Base-by-base conservation (phyloP, 116 monocot genomes). In the Trichopus zeylanicus region DNA sequence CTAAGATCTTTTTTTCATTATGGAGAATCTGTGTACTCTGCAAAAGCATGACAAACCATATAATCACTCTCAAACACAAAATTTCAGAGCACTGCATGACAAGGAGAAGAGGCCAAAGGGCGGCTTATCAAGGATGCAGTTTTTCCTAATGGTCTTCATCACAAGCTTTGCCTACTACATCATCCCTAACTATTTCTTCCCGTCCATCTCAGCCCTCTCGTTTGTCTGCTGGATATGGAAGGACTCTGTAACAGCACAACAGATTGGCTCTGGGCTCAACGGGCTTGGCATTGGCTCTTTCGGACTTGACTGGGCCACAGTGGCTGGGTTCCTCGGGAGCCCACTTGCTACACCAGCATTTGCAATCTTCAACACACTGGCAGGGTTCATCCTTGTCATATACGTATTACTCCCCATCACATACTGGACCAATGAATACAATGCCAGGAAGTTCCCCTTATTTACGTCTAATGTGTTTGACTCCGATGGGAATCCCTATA, bases 21-120 rank as follows among this genome's bases (percentile, higher is more conserved):
- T n/a, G n/a, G n/a, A n/a, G n/a, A n/a, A n/a, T n/a, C n/a, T n/a
- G n/a, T n/a, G n/a, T n/a, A n/a, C n/a, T n/a, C n/a, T n/a, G n/a
- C n/a, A n/a, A n/a, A n/a, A n/a, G n/a, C n/a, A n/a, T n/a, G n/a
- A n/a, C n/a, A n/a, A n/a, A n/a, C n/a, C n/a, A n/a, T n/a, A n/a
- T n/a, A n/a, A n/a, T n/a, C n/a, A n/a, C n/a, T n/a, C n/a, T n/a
- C n/a, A n/a, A n/a, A n/a, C n/a, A n/a, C n/a, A n/a, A n/a, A n/a
- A n/a, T n/a, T n/a, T n/a, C 62, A 80, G 74, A 46, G 67, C 79
- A n/a, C 16, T 80, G 61, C 61, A 80, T 62, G 74, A 74, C n/a
- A 46, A 33, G 22, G 79, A 80, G 51, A 74, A 48, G 38, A 74
- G 79, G 31, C 29, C 46, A 0, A 80, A 66, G 34, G 74, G 79